A percentile compares a stretch with the other conserved stretches of the same genome.
These are phyloP conservation scores for Stygiomarasmius scandens DNA, from an alignment of 1,284 basidiomycete species.

Conservation along the genomic window DNA sequence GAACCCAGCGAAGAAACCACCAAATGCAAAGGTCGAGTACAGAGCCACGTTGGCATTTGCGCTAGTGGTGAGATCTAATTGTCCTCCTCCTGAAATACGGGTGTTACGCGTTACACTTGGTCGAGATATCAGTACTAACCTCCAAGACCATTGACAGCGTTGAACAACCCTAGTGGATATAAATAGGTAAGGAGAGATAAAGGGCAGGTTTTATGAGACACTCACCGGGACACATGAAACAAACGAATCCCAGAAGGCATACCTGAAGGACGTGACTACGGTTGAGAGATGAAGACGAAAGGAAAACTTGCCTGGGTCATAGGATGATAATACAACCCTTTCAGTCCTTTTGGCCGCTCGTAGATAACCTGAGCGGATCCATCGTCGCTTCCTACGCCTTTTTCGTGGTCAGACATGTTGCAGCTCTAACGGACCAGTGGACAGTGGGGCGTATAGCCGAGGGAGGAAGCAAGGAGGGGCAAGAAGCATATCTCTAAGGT, in stretches of 20 bases:
- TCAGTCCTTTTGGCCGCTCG: conserved; percentile 32
- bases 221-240: conserved; percentile 39
- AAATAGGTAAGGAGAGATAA: no score
- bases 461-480: background rate
- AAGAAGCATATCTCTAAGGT: background rate
- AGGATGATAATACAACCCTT: conserved; percentile 36
- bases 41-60: conserved; percentile 62
- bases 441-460: background rate
- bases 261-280: conserved; percentile 1
- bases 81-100: no score
- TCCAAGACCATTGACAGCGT: conserved; percentile 40
- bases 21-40: conserved; percentile 69
- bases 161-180: conserved; percentile 31
- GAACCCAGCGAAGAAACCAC: conserved; percentile 68
- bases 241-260: conserved; percentile 40
- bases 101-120: no score
- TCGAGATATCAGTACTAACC: no score
- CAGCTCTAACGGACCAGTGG: background rate
- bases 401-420: conserved; percentile 12
- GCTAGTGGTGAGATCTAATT: conserved; percentile 31
- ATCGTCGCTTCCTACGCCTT: conserved; percentile 7
- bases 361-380: conserved; percentile 19
- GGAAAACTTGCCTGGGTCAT: conserved; percentile 25
- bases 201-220: conserved; percentile 17
- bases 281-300: background rate